Percentiles rank a stretch among this genome's conserved stretches.
These are phyloP conservation scores for Talaromyces ruber DNA, from an alignment of 495 filamentous ascomycete species.

Conservation along the genomic window DNA sequence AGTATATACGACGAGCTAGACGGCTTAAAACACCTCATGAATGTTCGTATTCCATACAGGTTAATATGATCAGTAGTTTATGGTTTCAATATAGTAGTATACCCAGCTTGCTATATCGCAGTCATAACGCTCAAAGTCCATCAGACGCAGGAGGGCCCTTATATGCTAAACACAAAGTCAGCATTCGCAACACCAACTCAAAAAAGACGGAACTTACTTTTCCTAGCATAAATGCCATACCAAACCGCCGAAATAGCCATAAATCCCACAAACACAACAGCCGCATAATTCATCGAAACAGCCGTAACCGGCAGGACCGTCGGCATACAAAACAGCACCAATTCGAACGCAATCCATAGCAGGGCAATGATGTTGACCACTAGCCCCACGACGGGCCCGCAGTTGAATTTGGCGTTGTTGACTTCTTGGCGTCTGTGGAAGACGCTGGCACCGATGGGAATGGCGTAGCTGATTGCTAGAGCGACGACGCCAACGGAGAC, in stretches of 20 bases:
- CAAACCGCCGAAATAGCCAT: constrained; percentile 31
- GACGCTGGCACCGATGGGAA: constrained; percentile 49
- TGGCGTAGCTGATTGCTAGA: constrained; percentile 48
- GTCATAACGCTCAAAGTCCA: constrained; percentile 14
- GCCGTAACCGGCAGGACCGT: constrained; percentile 37
- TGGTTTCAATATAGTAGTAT: neutral
- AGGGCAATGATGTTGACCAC: constrained; percentile 47
- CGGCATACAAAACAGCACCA: constrained; percentile 51
- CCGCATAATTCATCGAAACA: constrained; percentile 52
- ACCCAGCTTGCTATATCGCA: neutral
- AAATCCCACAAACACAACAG: constrained; percentile 53
- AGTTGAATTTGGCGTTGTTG: constrained; percentile 43
- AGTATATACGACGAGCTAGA: neutral
- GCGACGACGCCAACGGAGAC: constrained; percentile 55
- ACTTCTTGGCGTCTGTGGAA: constrained; percentile 42
- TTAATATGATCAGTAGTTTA: neutral
- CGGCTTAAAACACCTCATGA: neutral
- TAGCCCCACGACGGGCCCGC: constrained; percentile 45
- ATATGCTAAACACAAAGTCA: constrained; percentile 20
- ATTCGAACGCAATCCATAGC: constrained; percentile 51
- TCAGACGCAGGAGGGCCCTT: constrained; percentile 40
- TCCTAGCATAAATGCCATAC: constrained; percentile 38
- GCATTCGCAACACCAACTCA: neutral
- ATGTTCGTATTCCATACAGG: too few relatives aligned
- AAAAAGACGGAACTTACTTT: constrained; percentile 22